A percentile compares a stretch with the other conserved stretches of the same genome.
These are phyloP conservation scores for Poteriospumella lacustris DNA, from an alignment of 108 stramenopile species.

Conservation along the genomic window DNA sequence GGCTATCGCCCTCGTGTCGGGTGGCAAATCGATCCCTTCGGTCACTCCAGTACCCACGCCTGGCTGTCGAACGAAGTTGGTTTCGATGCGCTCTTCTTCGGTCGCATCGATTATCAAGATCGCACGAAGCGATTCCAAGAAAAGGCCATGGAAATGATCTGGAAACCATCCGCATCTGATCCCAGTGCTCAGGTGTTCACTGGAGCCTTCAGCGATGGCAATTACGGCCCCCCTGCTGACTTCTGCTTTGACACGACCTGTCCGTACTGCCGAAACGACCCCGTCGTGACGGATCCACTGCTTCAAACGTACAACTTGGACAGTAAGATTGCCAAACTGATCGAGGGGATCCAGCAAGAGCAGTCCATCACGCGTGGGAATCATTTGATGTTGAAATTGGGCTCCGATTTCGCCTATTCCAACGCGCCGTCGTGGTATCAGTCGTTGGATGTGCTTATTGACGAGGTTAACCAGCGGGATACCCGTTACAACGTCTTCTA, in stretches of 20 bases:
- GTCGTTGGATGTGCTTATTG: constrained; percentile 50
- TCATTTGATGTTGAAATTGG: constrained; percentile 29
- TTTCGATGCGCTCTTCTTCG: constrained; percentile 84
- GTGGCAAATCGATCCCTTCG: constrained; percentile 97
- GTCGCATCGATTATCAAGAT: constrained; percentile 90
- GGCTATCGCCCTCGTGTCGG: constrained; percentile 73
- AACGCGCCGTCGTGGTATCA: constrained; percentile 46
- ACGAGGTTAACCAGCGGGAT: constrained; percentile 51
- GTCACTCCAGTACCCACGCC: constrained; percentile 84
- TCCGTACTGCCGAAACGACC: constrained; percentile 43
- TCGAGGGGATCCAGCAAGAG: constrained; percentile 21
- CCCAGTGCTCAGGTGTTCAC: constrained; percentile 64
- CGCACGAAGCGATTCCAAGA: constrained; percentile 53
- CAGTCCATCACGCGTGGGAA: neutral
- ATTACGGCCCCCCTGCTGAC: constrained; percentile 67
- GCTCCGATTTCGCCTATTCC: constrained; percentile 48
- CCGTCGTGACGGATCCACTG: constrained; percentile 47
- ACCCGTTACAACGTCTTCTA: constrained; percentile 71
- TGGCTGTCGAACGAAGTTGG: constrained; percentile 70
- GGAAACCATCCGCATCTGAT: constrained; percentile 58
- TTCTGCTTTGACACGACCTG: constrained; percentile 71
- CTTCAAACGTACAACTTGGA: constrained; percentile 28
- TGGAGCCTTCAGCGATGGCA: constrained; percentile 68
- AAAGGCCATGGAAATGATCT: constrained; percentile 60
- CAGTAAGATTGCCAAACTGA: constrained; percentile 12